Percentiles rank a stretch among this genome's conserved stretches.
Evolutionary conservation across 495 filamentous ascomycete genomes (phyloP).

Genomic region (Aspergillus olivimuriae): DNA sequence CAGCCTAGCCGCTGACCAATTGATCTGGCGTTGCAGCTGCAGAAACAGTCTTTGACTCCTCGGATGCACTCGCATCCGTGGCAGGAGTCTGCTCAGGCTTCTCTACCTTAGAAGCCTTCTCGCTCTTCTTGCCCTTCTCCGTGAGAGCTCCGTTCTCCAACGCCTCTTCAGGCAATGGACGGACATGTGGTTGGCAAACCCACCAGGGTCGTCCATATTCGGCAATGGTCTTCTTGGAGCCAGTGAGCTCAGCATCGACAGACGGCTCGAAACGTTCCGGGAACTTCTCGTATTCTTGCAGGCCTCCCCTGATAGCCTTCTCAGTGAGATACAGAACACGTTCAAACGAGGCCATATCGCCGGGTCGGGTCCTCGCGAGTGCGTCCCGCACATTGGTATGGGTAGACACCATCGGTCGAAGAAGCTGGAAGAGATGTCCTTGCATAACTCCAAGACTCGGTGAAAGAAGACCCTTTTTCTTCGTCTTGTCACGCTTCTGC

Average conservation of each 20-base stretch:
- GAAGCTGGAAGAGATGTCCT: constrained; percentile 86
- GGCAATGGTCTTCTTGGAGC: constrained; percentile 61
- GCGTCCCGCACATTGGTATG: constrained; percentile 79
- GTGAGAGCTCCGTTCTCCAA: constrained; percentile 70
- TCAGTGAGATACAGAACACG: constrained; percentile 62
- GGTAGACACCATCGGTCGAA: constrained; percentile 67
- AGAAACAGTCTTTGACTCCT: constrained; percentile 11
- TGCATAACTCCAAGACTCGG: constrained; percentile 82
- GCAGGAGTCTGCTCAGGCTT: constrained; percentile 12
- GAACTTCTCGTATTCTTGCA: constrained; percentile 64
- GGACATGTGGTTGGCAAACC: constrained; percentile 85
- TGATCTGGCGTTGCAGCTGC: constrained; percentile 25
- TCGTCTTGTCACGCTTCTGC: constrained; percentile 49
- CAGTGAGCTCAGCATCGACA: constrained; percentile 31
- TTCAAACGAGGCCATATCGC: constrained; percentile 68
- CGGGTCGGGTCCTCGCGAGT: constrained; percentile 57
- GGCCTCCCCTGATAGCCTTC: constrained; percentile 59
- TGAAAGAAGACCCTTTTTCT: constrained; percentile 45
- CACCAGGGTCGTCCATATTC: constrained; percentile 79
- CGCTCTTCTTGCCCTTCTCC: constrained; percentile 53
- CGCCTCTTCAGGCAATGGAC: constrained; percentile 86
- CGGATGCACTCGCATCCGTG: constrained; percentile 10
- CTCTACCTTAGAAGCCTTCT: constrained; percentile 13
- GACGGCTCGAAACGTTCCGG: constrained; percentile 46
- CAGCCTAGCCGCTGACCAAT: constrained; percentile 30